phyloP scores from a whole-genome alignment of 352 stramenopile genomes.

The Phytophthora idaei region DNA sequence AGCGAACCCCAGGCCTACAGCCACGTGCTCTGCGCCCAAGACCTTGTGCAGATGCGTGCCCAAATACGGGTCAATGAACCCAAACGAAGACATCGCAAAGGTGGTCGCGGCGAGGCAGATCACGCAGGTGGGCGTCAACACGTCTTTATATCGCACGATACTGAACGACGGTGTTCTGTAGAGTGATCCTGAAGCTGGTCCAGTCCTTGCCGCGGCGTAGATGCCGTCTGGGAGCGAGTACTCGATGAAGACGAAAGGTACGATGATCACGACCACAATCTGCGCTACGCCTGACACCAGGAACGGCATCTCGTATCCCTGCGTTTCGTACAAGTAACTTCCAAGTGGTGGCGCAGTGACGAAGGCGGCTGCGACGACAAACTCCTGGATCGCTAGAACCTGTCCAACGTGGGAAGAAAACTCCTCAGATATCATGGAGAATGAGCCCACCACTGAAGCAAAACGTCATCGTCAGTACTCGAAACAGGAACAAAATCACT shows the following conservation, averaged over 20 bases:
- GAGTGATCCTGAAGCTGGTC: conserved; percentile 19
- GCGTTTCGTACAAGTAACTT: conserved; percentile 58
- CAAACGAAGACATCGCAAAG: conserved; percentile 73
- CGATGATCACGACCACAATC: conserved; percentile 62
- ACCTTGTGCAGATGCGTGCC: conserved; percentile 64
- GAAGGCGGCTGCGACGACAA: conserved; percentile 72
- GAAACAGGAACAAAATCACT: not conserved
- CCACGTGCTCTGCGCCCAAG: conserved; percentile 62
- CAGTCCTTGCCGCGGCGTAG: conserved; percentile 31
- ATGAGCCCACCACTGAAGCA: conserved; percentile 58
- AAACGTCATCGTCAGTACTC: not conserved
- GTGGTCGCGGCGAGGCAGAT: conserved; percentile 55
- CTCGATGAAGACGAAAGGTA: conserved; percentile 78
- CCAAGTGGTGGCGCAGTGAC: conserved; percentile 63
- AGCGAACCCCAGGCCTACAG: conserved; percentile 67
- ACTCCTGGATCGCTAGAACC: conserved; percentile 66
- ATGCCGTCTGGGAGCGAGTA: conserved; percentile 73
- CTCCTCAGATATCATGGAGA: conserved; percentile 74
- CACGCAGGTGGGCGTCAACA: conserved; percentile 61
- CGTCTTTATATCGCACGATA: conserved; percentile 49
- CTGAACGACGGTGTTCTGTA: conserved; percentile 38
- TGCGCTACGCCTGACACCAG: conserved; percentile 61
- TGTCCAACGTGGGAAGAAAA: conserved; percentile 58
- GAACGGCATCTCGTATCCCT: conserved; percentile 67
- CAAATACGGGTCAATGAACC: conserved; percentile 75